Base-by-base conservation (phyloP, 2,329 filamentous ascomycete species). In the Juglanconis juglandina region DNA sequence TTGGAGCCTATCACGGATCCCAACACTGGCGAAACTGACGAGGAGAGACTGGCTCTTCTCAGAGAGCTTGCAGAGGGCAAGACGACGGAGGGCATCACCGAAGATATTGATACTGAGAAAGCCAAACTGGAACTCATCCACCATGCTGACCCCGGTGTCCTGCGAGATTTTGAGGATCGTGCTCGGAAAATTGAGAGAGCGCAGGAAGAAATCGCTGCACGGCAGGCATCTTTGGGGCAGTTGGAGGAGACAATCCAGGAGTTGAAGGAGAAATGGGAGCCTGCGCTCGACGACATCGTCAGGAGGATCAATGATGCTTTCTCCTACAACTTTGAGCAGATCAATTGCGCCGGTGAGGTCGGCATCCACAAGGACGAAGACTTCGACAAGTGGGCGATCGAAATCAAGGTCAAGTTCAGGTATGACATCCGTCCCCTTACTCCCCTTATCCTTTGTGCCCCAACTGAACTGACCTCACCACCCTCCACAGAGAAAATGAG, bases 351-450 rank as follows among this genome's bases (percentile, higher is more conserved):
- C 5, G 95, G 95, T 41, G 91, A 98, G 74, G 92, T 99, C 4
- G 83, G 83, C 62, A 81, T 99, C 4, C 84, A 93, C 79, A 98
- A 98, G 73, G 90, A 92, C 66, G 89, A 92, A 30, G 92, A 98
- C 71, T 99, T 98, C 75, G 91, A 96, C 60, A 86, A 90, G 63
- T 99, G 95, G 95, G 88, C 91, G 1, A 88, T 99, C 63, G 88
- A 96, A 71, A 96, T 99, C 71, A 88, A 89, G 73, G 95, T 99
- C 72, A 96, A 93, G 71, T 99, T 99, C 78, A 88, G 94, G 88
- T 91, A 81, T 61, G 83, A 2, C 47, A 41, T 44, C 55, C 14
- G 46, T 30, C 39, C 30, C 14, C 11, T 17, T 24, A 35, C 9
- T n/a, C 33, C 7, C 54, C 44, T 33, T 50, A 39, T 17, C 30